A percentile compares a stretch with the other conserved stretches of the same genome.
phyloP scores from a whole-genome alignment of 495 filamentous ascomycete species.

The Aspergillus baeticus region DNA sequence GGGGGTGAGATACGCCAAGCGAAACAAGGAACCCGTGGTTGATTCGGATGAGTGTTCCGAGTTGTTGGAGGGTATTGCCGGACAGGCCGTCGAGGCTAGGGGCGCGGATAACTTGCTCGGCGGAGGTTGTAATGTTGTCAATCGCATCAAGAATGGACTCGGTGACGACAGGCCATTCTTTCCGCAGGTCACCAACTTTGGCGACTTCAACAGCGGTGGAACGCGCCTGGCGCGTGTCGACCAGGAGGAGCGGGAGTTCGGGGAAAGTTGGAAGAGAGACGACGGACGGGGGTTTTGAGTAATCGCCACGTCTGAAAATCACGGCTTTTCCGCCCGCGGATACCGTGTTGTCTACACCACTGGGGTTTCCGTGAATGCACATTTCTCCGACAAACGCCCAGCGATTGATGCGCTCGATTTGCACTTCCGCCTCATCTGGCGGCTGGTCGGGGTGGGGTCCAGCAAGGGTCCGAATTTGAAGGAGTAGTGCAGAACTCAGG shows the following conservation, averaged over 20 bases:
- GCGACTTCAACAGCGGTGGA: conserved; percentile 81
- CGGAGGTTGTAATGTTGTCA: conserved; percentile 73
- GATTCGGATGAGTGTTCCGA: conserved; percentile 85
- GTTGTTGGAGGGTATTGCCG: conserved; percentile 56
- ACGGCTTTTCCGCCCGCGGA: conserved; percentile 89
- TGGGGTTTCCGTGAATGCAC: conserved; percentile 95
- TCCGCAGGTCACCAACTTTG: conserved; percentile 74
- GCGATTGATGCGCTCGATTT: conserved; percentile 90
- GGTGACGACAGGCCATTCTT: conserved; percentile 67
- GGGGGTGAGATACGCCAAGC: conserved; percentile 89
- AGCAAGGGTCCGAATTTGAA: conserved; percentile 82
- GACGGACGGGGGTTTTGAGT: conserved; percentile 73
- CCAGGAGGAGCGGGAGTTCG: conserved; percentile 82
- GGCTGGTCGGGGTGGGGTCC: conserved; percentile 91
- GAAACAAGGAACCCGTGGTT: conserved; percentile 90
- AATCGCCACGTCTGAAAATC: conserved; percentile 79
- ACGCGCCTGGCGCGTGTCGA: conserved; percentile 80
- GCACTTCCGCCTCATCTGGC: conserved; percentile 70
- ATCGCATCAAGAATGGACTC: conserved; percentile 79
- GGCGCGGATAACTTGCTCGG: conserved; percentile 64
- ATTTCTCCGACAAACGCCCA: conserved; percentile 98
- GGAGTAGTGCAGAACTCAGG: conserved; percentile 77
- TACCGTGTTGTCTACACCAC: conserved; percentile 97
- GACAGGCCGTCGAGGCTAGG: conserved; percentile 61
- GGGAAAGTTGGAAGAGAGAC: conserved; percentile 80